Evolutionary conservation across 192 early-diverging fungal species (phyloP).

Genomic region (Backusella macrospora): DNA sequence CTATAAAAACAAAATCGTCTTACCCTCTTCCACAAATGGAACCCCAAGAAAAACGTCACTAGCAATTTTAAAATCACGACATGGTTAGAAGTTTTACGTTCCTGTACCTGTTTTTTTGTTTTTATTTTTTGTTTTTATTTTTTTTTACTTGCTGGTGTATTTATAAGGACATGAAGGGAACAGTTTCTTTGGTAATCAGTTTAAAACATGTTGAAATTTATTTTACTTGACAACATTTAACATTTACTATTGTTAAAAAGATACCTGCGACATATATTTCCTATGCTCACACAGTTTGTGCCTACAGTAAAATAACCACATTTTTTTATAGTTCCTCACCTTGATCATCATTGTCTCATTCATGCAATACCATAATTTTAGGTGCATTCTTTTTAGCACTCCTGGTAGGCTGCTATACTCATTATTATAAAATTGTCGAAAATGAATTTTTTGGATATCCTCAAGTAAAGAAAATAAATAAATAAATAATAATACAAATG

Average conservation of each 20-base stretch:
- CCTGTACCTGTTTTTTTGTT: not conserved
- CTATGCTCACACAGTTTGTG: conserved; percentile 23
- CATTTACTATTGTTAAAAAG: not conserved
- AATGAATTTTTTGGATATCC: conserved; percentile 79
- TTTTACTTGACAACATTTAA: not conserved
- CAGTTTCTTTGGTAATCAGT: not conserved
- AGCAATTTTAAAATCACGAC: not conserved
- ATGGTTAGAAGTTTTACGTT: not conserved
- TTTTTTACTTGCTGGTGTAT: not conserved
- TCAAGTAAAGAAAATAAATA: conserved; percentile 41
- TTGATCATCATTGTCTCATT: not conserved
- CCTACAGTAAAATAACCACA: conserved; percentile 20
- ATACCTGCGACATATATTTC: conserved; percentile 17
- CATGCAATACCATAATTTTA: conserved; percentile 1
- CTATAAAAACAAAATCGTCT: no score
- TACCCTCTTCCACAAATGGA: no score
- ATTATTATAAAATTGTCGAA: conserved; percentile 79
- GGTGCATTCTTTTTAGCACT: conserved; percentile 71
- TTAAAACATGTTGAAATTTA: not conserved
- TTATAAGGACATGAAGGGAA: not conserved
- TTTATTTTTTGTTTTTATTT: no score
- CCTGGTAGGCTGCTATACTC: conserved; percentile 64
- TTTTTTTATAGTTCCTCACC: not conserved
- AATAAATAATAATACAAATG: not conserved
- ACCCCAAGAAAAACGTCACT: not conserved